These are phyloP conservation scores for Kockovaella imperatae DNA, from an alignment of 768 basidiomycete species.

Conservation along the genomic window DNA sequence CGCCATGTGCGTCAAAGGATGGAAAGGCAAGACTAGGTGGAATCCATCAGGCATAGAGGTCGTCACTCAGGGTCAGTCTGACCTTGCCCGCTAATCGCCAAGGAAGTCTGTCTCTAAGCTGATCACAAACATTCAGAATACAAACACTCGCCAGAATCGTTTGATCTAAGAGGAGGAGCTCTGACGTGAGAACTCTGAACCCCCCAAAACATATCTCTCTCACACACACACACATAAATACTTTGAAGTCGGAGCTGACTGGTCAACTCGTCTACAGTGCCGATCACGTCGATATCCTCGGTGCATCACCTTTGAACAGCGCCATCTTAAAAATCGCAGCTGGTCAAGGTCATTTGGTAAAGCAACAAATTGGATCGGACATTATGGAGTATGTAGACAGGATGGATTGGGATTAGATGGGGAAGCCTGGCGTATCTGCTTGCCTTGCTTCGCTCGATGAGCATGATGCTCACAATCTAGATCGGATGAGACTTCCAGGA, in stretches of 20 bases:
- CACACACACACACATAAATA: neutral
- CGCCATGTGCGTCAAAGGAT: conserved; percentile 94
- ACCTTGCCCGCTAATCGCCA: neutral
- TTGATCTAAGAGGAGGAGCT: conserved; percentile 78
- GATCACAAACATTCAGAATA: conserved; percentile 23
- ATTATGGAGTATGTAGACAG: conserved; percentile 67
- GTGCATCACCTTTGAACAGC: conserved; percentile 74
- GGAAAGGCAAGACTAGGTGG: conserved; percentile 72
- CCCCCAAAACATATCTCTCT: neutral
- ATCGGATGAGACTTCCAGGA: too few species aligned
- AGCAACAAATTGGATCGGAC: conserved; percentile 63
- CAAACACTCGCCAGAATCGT: conserved; percentile 62
- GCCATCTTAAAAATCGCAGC: conserved; percentile 85
- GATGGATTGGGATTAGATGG: conserved; percentile 72
- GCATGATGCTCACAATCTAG: too few species aligned
- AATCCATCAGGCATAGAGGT: conserved; percentile 85
- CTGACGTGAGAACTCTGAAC: conserved; percentile 54
- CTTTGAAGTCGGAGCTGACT: neutral
- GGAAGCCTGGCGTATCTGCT: too few species aligned
- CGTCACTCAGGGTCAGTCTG: conserved; percentile 61
- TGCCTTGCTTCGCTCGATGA: too few species aligned
- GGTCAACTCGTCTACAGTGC: conserved; percentile 11
- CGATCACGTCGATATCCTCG: conserved; percentile 78
- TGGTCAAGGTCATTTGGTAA: conserved; percentile 58
- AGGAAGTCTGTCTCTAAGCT: neutral